Conservation (phyloP, 495 filamentous ascomycete genomes). For the Podospora sp. region DNA sequence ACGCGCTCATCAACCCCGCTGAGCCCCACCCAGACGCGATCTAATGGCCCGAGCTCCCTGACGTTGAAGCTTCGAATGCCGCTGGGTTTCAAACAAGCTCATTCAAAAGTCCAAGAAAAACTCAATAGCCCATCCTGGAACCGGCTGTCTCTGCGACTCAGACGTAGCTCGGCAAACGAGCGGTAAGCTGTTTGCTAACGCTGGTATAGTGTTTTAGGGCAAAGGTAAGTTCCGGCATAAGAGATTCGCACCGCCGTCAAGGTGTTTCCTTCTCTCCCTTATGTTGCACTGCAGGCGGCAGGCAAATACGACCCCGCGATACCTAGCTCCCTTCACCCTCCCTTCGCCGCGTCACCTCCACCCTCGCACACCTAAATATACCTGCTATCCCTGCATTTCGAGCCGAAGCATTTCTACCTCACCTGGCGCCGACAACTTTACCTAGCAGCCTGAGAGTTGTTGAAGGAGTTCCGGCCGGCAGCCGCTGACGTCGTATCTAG, state of each 20-base stretch:
- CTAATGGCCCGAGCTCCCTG: conserved; percentile 23
- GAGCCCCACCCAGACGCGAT: conserved; percentile 26
- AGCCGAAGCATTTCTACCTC: neutral
- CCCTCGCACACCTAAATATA: neutral
- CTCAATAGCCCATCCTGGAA: neutral
- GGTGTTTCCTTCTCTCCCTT: neutral
- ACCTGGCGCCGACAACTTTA: neutral
- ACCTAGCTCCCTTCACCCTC: neutral
- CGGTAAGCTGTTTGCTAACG: neutral
- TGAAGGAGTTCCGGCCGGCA: neutral
- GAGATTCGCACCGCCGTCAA: neutral
- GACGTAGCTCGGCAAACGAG: neutral
- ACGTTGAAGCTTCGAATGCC: conserved; percentile 5
- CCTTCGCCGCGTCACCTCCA: neutral
- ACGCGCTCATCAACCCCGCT: neutral
- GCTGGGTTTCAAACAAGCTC: neutral
- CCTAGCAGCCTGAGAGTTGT: neutral
- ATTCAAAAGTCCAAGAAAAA: neutral
- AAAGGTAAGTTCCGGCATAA: neutral
- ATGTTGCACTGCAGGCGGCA: neutral
- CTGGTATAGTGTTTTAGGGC: neutral
- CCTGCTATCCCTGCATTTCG: neutral
- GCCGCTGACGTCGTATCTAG: conserved; percentile 5
- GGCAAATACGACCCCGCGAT: neutral
- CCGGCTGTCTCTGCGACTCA: neutral